A percentile compares a stretch with the other conserved stretches of the same genome.
phyloP scores from a whole-genome alignment of 148 eudicot species.

The Rhododendron ferrugineum region DNA sequence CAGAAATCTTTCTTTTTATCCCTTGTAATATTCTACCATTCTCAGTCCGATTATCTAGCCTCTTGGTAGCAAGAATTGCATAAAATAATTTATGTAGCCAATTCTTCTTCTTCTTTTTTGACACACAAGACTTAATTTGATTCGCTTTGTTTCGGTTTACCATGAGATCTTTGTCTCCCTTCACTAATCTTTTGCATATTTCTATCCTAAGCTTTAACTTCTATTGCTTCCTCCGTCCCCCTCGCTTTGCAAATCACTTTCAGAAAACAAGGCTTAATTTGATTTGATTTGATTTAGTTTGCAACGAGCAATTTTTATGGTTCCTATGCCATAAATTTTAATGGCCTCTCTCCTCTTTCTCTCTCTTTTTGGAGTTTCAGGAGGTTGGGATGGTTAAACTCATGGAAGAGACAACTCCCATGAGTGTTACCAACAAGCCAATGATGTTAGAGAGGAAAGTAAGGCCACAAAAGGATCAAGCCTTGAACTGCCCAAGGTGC shows the following conservation, averaged over 20 bases:
- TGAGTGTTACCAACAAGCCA: constrained; percentile 10
- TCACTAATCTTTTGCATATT: not conserved
- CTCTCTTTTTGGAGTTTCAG: constrained; percentile 16
- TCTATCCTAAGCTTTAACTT: not conserved
- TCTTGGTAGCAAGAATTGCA: not conserved
- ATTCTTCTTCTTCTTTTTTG: not conserved
- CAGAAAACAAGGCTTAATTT: not conserved
- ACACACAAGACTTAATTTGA: not conserved
- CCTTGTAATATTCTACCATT: not conserved
- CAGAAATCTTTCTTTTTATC: constrained; percentile 14
- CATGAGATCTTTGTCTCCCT: not conserved
- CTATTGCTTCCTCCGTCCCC: not conserved
- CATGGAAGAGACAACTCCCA: constrained; percentile 40
- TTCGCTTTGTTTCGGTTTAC: not conserved
- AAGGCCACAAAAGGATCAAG: constrained; percentile 66
- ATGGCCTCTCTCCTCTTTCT: constrained; percentile 5
- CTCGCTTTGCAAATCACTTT: not conserved
- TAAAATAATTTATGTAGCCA: not conserved
- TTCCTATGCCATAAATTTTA: not conserved
- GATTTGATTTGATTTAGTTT: not conserved
- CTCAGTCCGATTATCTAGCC: not conserved
- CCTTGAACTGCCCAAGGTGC: constrained; percentile 70
- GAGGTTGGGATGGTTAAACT: constrained; percentile 35
- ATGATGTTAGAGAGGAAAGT: constrained; percentile 34
- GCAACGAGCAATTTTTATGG: not conserved